phyloP scores from a whole-genome alignment of 352 stramenopile species.

The Phytophthora constricta region DNA sequence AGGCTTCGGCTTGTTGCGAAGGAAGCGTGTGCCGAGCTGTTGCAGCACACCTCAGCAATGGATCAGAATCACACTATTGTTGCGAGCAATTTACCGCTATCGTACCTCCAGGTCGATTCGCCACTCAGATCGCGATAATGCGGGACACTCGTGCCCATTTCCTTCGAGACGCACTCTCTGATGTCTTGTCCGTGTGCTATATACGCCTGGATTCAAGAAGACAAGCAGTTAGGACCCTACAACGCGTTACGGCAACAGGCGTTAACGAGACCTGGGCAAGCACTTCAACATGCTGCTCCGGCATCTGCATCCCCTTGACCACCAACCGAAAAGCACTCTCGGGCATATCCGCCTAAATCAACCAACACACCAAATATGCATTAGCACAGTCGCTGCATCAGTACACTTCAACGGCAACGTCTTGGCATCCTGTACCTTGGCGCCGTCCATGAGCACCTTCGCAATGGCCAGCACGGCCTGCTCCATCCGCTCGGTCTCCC shows the following conservation, averaged over 20 bases:
- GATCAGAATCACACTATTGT: not conserved
- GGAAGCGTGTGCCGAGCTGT: conserved; percentile 71
- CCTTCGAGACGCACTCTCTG: conserved; percentile 49
- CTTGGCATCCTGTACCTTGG: conserved; percentile 56
- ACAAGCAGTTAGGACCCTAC: not conserved
- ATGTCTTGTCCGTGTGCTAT: conserved; percentile 55
- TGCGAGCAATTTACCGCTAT: not conserved
- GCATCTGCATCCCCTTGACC: conserved; percentile 55
- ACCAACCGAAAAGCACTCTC: conserved; percentile 48
- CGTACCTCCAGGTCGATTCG: conserved; percentile 82
- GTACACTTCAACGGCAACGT: not conserved
- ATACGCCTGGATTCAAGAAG: conserved; percentile 47
- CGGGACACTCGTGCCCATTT: conserved; percentile 51
- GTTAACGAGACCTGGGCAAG: conserved; percentile 54
- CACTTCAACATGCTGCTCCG: conserved; percentile 45
- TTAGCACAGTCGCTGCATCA: not conserved
- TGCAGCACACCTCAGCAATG: not conserved
- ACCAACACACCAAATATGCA: not conserved
- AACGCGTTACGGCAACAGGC: no score
- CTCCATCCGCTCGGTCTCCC: conserved; percentile 63
- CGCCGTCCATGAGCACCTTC: conserved; percentile 79
- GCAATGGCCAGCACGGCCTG: conserved; percentile 60
- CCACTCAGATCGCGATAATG: conserved; percentile 76
- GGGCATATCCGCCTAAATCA: conserved; percentile 50
- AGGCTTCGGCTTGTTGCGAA: conserved; percentile 64